phyloP scores from a whole-genome alignment of 371 early-diverging fungal genomes.

The Mucor plumbeus region DNA sequence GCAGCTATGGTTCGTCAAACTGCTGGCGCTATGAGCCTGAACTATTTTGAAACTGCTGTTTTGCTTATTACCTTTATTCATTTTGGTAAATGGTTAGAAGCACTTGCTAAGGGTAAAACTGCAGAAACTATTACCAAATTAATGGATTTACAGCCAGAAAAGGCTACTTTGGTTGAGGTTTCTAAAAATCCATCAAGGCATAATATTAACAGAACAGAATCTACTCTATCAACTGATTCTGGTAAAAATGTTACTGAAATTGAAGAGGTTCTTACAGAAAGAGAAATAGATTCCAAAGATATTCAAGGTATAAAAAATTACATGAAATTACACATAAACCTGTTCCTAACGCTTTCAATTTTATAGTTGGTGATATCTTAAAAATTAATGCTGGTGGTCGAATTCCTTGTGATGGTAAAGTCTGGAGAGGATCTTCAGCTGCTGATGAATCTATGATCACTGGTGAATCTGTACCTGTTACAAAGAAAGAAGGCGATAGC shows the following conservation, averaged over 20 bases:
- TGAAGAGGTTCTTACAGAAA: constrained; percentile 31
- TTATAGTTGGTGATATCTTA: constrained; percentile 65
- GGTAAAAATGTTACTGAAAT: constrained; percentile 4
- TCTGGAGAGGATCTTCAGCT: constrained; percentile 63
- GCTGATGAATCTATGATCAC: constrained; percentile 87
- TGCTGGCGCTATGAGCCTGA: constrained; percentile 43
- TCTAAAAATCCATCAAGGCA: background rate
- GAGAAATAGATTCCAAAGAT: constrained; percentile 46
- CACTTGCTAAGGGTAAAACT: constrained; percentile 72
- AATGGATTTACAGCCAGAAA: constrained; percentile 72
- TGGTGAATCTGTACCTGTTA: constrained; percentile 80
- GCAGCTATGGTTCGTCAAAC: constrained; percentile 52
- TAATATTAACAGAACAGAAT: background rate
- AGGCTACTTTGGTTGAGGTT: constrained; percentile 54
- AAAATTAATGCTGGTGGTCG: constrained; percentile 70
- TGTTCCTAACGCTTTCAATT: constrained; percentile 5
- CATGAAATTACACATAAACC: background rate
- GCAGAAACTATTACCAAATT: constrained; percentile 72
- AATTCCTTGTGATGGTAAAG: constrained; percentile 73
- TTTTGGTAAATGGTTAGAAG: constrained; percentile 75
- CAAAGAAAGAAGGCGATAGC: constrained; percentile 57
- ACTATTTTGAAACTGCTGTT: constrained; percentile 73
- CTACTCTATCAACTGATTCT: background rate
- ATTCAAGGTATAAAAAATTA: constrained; percentile 50
- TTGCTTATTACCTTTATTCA: constrained; percentile 72